Percentiles rank a stretch among this genome's conserved stretches.
phyloP scores from a whole-genome alignment of 1,139 yeast species.

The Pichia sp. region DNA sequence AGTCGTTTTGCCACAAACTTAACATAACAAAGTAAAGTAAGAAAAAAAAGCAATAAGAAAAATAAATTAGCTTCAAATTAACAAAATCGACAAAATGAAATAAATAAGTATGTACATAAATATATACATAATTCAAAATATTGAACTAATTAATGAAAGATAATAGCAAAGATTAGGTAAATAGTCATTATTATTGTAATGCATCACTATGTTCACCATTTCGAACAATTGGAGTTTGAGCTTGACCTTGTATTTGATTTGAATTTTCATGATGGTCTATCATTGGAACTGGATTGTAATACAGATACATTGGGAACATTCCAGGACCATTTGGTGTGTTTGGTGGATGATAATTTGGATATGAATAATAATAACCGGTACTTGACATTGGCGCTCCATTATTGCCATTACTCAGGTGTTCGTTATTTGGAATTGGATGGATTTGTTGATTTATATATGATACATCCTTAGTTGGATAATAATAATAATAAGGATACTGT shows the following conservation, averaged over 20 bases:
- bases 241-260: neutral
- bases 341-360: slow-evolving; percentile 21
- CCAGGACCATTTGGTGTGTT: slow-evolving; percentile 16
- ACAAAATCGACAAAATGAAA: neutral
- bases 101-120: neutral
- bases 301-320: slow-evolving; percentile 26
- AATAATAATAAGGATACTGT: slow-evolving; percentile 25
- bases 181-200: neutral
- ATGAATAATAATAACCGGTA: slow-evolving; percentile 24
- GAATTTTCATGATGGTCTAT: neutral
- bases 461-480: slow-evolving; percentile 24
- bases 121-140: neutral
- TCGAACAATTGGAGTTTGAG: neutral
- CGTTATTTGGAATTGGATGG: slow-evolving; percentile 11
- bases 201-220: neutral
- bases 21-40: too few species aligned
- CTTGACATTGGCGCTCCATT: neutral
- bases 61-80: too few species aligned
- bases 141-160: too few species aligned
- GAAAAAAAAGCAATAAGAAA: too few species aligned
- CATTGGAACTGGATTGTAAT: slow-evolving; percentile 21
- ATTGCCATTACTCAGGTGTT: slow-evolving; percentile 10
- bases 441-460: slow-evolving; percentile 17
- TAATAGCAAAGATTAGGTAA: neutral
- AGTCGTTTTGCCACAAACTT: too few species aligned